A percentile compares a stretch with the other conserved stretches of the same genome.
phyloP scores from a whole-genome alignment of 2,329 filamentous ascomycete genomes.

The Neurospora crassa region DNA sequence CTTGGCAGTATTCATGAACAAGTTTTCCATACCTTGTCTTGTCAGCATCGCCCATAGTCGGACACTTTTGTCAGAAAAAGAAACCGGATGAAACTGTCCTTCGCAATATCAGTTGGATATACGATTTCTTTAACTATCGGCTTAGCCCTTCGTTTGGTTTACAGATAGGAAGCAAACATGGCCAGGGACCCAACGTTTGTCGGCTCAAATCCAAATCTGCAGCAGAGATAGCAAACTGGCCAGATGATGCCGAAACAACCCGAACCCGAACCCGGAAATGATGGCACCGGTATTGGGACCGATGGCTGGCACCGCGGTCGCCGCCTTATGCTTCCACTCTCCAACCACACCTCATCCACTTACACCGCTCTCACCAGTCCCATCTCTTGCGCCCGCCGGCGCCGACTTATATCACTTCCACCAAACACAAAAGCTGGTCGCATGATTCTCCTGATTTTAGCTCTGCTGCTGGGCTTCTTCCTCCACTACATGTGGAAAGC shows the following conservation, averaged over 20 bases:
- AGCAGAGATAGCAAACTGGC: neutral
- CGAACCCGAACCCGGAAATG: neutral
- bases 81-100: neutral
- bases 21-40: neutral
- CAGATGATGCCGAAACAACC: neutral
- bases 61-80: neutral
- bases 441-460: constrained; percentile 29
- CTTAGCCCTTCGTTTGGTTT: neutral
- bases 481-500: constrained; percentile 34
- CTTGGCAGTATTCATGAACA: neutral
- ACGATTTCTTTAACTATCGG: neutral
- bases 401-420: constrained; percentile 1
- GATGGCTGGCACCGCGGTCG: neutral
- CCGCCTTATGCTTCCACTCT: neutral
- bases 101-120: neutral
- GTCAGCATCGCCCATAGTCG: neutral
- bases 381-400: constrained; percentile 3
- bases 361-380: neutral
- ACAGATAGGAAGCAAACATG: neutral
- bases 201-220: neutral
- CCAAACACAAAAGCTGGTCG: constrained; percentile 13
- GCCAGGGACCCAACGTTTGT: neutral
- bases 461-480: constrained; percentile 29
- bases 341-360: neutral
- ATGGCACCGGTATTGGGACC: neutral